These are phyloP conservation scores for Handroanthus guayacan DNA, from an alignment of 257 asterid species.

Conservation along the genomic window DNA sequence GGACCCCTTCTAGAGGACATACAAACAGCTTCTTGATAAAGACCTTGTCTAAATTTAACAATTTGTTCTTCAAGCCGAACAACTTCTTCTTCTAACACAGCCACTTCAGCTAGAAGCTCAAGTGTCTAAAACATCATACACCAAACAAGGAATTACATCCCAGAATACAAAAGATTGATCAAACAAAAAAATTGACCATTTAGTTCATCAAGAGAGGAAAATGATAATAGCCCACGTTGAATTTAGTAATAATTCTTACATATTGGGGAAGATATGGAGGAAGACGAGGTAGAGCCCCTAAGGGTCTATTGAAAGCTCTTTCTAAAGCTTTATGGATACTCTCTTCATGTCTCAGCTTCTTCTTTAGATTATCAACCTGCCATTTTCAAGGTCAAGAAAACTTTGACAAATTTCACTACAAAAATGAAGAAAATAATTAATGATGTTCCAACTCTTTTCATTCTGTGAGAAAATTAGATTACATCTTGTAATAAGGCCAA, in stretches of 20 bases:
- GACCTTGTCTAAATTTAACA: slow-evolving; percentile 71
- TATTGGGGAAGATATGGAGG: slow-evolving; percentile 92
- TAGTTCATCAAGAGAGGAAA: not conserved
- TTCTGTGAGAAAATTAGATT: slow-evolving; percentile 4
- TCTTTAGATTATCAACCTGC: slow-evolving; percentile 91
- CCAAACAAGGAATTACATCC: not conserved
- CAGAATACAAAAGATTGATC: not conserved
- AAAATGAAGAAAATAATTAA: not conserved
- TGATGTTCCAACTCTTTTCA: not conserved
- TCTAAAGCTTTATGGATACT: slow-evolving; percentile 86
- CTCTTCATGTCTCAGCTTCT: slow-evolving; percentile 85
- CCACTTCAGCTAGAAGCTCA: slow-evolving; percentile 97
- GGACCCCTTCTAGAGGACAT: slow-evolving; percentile 52
- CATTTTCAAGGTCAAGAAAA: slow-evolving; percentile 29
- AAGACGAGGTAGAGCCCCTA: slow-evolving; percentile 90
- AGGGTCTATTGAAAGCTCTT: slow-evolving; percentile 85
- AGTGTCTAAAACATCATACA: slow-evolving; percentile 54
- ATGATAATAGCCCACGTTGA: not conserved
- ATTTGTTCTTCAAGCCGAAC: slow-evolving; percentile 80
- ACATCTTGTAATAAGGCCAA: slow-evolving; percentile 84
- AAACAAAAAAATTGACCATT: not conserved
- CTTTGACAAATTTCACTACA: not conserved
- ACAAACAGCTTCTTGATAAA: slow-evolving; percentile 67
- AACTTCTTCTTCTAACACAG: slow-evolving; percentile 94
- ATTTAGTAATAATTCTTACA: slow-evolving; percentile 44